Conservation (phyloP, 1,284 basidiomycete genomes). For the Puccinia coronata region DNA sequence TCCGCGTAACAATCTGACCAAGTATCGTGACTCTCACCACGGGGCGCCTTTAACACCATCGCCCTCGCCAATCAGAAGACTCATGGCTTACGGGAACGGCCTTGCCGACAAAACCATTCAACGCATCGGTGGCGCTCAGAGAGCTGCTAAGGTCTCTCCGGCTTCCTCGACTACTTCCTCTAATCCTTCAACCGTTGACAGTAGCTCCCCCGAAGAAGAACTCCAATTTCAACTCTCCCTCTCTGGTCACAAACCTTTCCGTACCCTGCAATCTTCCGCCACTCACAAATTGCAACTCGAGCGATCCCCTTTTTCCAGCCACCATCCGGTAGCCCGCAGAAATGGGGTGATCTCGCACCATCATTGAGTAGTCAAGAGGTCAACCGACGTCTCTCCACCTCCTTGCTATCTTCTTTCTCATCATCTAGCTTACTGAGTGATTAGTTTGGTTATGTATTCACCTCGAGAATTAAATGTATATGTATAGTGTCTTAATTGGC, state of each 20-base stretch:
- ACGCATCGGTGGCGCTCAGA: conserved; percentile 8
- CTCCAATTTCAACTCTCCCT: conserved; percentile 20
- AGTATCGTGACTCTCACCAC: conserved; percentile 27
- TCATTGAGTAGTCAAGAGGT: background rate
- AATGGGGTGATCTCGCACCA: background rate
- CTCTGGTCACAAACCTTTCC: conserved; percentile 10
- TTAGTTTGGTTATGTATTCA: conserved; percentile 3
- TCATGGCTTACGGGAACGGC: conserved; percentile 17
- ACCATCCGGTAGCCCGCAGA: background rate
- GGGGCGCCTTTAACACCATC: conserved; percentile 30
- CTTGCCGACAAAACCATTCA: conserved; percentile 26
- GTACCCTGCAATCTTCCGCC: background rate
- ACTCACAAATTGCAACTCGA: background rate
- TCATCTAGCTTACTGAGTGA: background rate
- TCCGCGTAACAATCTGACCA: conserved; percentile 32
- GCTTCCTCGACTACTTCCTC: conserved; percentile 39
- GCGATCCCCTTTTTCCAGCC: conserved; percentile 1
- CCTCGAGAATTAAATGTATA: background rate
- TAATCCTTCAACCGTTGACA: conserved; percentile 19
- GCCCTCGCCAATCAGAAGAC: conserved; percentile 26
- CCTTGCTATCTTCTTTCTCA: background rate
- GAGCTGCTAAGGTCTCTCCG: conserved; percentile 28
- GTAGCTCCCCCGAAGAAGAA: conserved; percentile 35
- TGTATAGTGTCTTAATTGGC: background rate
- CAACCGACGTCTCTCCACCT: background rate